A percentile compares a stretch with the other conserved stretches of the same genome.
phyloP scores from a whole-genome alignment of 192 early-diverging fungal species.

The Coemansia sp. region DNA sequence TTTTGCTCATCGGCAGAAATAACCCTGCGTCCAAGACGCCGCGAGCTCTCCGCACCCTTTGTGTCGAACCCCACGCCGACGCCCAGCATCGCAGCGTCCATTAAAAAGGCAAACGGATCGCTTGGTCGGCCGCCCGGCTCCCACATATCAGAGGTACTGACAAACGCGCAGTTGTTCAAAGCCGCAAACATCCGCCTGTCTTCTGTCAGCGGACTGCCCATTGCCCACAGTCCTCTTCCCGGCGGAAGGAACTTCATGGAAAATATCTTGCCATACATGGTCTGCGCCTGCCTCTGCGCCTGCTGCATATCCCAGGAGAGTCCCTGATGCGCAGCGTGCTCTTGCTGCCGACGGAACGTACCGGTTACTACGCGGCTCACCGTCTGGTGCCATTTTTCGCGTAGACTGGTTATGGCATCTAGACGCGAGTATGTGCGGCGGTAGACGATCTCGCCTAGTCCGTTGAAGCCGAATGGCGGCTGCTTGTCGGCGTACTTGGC shows the following conservation, averaged over 20 bases:
- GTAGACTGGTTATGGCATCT: constrained; percentile 17
- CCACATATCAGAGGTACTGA: constrained; percentile 53
- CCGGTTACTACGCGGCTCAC: constrained; percentile 54
- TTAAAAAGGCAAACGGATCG: constrained; percentile 47
- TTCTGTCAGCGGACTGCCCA: constrained; percentile 53
- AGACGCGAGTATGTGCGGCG: constrained; percentile 49
- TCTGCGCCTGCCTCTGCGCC: constrained; percentile 46
- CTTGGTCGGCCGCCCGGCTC: constrained; percentile 17
- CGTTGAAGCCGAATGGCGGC: constrained; percentile 55
- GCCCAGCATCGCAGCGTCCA: constrained; percentile 54
- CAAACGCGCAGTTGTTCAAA: constrained; percentile 56
- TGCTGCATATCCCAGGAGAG: constrained; percentile 39
- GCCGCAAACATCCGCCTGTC: constrained; percentile 47
- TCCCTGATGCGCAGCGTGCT: constrained; percentile 24
- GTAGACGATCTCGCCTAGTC: constrained; percentile 54
- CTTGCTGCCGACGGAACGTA: constrained; percentile 53
- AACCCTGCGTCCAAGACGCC: constrained; percentile 3
- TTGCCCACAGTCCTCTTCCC: constrained; percentile 55
- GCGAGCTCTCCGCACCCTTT: constrained; percentile 26
- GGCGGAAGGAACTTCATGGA: constrained; percentile 55
- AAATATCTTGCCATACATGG: constrained; percentile 54
- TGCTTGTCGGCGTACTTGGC: not conserved
- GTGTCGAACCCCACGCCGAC: constrained; percentile 58
- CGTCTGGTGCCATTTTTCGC: constrained; percentile 53
- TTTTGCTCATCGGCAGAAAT: not conserved